Conservation (phyloP, 1,284 basidiomycete genomes). For the Apiotrichum sp. region DNA sequence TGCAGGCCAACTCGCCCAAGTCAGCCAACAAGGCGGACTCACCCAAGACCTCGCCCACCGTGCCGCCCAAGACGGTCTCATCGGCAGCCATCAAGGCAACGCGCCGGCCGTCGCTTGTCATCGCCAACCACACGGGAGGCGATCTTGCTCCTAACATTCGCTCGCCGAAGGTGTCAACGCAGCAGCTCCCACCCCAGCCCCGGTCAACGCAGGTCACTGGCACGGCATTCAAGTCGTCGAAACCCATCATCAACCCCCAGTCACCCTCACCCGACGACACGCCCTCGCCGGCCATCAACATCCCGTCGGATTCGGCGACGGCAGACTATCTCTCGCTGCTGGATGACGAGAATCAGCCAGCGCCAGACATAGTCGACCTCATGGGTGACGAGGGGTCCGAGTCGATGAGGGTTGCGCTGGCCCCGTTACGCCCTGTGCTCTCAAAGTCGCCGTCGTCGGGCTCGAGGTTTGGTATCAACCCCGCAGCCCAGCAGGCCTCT, state of each 20-base stretch:
- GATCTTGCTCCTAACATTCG: conserved; percentile 10
- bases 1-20: conserved; percentile 8
- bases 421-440: conserved; percentile 9
- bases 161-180: neutral
- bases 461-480: conserved; percentile 6
- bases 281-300: neutral
- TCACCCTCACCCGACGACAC: no score
- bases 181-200: conserved; percentile 17
- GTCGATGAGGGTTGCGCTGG: conserved; percentile 1
- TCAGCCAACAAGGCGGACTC: neutral
- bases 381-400: conserved; percentile 14
- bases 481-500: neutral
- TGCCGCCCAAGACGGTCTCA: neutral
- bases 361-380: conserved; percentile 1
- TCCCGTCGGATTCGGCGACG: conserved; percentile 6
- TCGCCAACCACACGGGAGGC: conserved; percentile 40
- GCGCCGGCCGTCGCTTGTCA: conserved; percentile 21
- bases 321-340: conserved; percentile 14
- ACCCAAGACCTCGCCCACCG: neutral
- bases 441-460: conserved; percentile 8
- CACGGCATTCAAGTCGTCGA: conserved; percentile 38
- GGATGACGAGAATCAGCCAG: conserved; percentile 7
- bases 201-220: conserved; percentile 47
- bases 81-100: neutral
- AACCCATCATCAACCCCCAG: neutral